A percentile compares a stretch with the other conserved stretches of the same genome.
Evolutionary conservation across 208 protist species (phyloP).

Genomic region (Trypanosoma cruzi): DNA sequence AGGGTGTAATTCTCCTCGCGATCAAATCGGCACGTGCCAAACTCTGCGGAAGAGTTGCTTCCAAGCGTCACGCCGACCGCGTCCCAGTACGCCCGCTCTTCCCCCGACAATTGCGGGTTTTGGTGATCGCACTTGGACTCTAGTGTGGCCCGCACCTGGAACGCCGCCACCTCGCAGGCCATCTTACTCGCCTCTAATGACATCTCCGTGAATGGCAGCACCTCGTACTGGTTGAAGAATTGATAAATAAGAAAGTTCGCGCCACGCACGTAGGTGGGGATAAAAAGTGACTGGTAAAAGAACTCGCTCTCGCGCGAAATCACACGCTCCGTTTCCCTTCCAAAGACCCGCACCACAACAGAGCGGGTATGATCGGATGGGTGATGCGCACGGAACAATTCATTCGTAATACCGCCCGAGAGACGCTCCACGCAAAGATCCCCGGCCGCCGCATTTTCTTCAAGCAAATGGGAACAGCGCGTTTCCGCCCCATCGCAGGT

Average conservation of each 20-base stretch:
- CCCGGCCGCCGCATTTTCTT: neutral
- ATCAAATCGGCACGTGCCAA: constrained; percentile 48
- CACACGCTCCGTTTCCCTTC: constrained; percentile 89
- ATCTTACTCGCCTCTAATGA: constrained; percentile 47
- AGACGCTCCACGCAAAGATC: constrained; percentile 59
- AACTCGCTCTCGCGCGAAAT: constrained; percentile 89
- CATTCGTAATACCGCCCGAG: constrained; percentile 90
- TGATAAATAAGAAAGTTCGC: constrained; percentile 87
- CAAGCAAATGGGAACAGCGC: no score
- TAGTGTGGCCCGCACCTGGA: constrained; percentile 79
- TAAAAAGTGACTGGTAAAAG: constrained; percentile 90
- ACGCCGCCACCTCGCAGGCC: constrained; percentile 54
- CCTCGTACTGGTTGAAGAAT: constrained; percentile 63
- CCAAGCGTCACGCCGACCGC: neutral
- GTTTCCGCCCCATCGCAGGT: neutral
- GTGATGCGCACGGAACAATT: constrained; percentile 87
- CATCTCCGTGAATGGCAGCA: constrained; percentile 77
- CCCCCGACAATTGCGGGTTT: constrained; percentile 39
- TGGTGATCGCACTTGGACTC: constrained; percentile 55
- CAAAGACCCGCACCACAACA: constrained; percentile 87
- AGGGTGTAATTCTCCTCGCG: constrained; percentile 82
- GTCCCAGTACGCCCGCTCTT: constrained; percentile 28
- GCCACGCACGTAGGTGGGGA: constrained; percentile 76
- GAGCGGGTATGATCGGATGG: constrained; percentile 38
- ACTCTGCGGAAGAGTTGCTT: neutral